Base-by-base conservation (phyloP, 306 rosid species). In the Alnus glutinosa region DNA sequence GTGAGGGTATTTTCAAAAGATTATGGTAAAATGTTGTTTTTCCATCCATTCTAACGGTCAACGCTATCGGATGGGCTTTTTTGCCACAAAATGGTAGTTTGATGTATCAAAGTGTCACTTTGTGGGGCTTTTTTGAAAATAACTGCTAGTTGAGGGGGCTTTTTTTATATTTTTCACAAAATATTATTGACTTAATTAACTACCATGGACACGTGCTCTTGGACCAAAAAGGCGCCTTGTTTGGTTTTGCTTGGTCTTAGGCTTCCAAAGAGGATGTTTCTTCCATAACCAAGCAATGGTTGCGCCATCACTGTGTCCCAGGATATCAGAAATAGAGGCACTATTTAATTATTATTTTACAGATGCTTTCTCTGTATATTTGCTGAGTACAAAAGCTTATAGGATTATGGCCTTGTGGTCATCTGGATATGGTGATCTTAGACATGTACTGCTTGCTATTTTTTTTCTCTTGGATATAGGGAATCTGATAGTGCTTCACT, bases 401-500 rank as follows among this genome's bases (percentile, higher is more conserved):
- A 18, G 63, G 63, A 19, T 12, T 0, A 2, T 57, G 6, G 30
- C 3, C 18, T 15, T 54, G 1, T 19, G 3, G 3, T 57, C 32
- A 19, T 52, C 3, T 52, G 58, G 58, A 10, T 3, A 2, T 16
- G 11, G n/a, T 52, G 58, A 14, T 52, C 58, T 52, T 52, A 52
- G 58, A 11, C 6, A 52, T 52, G 7, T 52, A 57, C 32, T 7
- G 10, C 11, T 57, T n/a, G 63, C 63, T n/a, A n/a, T 23, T 57
- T 32, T 28, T 18, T 46, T 57, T 13, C 11, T 39, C 28, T 76
- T 59, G 55, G 70, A 70, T 62, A 54, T 51, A 57, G 78, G 79
- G 70, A 74, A 58, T 18, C 69, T 71, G 42, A 78, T 79, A 73
- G 77, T 59, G 39, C 69, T 71, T 42, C 77, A 58, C 75, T 87